phyloP scores from a whole-genome alignment of 805 yeast species.

The Metschnikowia lachancei region DNA sequence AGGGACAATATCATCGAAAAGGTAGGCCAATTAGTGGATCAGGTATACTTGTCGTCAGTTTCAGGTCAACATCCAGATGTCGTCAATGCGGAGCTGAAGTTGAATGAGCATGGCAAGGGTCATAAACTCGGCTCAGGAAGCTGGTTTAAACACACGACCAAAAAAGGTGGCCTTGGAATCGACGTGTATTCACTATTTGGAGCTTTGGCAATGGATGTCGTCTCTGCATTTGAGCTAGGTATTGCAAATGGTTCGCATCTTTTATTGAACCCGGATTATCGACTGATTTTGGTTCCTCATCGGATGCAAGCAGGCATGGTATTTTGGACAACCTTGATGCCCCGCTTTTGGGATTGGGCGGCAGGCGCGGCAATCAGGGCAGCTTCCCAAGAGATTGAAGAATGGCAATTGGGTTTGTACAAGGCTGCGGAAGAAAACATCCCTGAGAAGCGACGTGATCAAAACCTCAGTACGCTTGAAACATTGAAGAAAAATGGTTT shows the following conservation, averaged over 20 bases:
- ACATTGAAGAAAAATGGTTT: constrained; percentile 33
- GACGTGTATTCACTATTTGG: constrained; percentile 63
- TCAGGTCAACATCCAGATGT: constrained; percentile 33
- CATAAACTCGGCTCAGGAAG: constrained; percentile 20
- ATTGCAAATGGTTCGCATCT: constrained; percentile 44
- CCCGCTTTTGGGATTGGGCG: constrained; percentile 49
- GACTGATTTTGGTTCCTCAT: constrained; percentile 43
- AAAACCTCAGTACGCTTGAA: constrained; percentile 34
- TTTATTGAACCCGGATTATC: constrained; percentile 36
- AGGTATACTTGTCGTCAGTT: constrained; percentile 29
- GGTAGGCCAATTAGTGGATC: constrained; percentile 26
- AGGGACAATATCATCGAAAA: constrained; percentile 28
- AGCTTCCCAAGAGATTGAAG: constrained; percentile 39
- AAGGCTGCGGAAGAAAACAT: constrained; percentile 33
- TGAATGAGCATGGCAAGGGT: constrained; percentile 37
- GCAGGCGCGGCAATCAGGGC: constrained; percentile 40
- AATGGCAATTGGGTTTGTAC: constrained; percentile 46
- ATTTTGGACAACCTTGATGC: constrained; percentile 65
- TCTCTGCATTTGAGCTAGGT: constrained; percentile 61
- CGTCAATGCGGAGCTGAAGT: constrained; percentile 31
- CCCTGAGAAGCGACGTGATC: constrained; percentile 19
- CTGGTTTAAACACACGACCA: constrained; percentile 31
- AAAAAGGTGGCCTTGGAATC: constrained; percentile 35
- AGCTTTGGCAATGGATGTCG: constrained; percentile 70
- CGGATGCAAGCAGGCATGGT: constrained; percentile 55